A percentile compares a stretch with the other conserved stretches of the same genome.
phyloP scores from a whole-genome alignment of 2,329 filamentous ascomycete species.

The Aspergillus hiratsukae region DNA sequence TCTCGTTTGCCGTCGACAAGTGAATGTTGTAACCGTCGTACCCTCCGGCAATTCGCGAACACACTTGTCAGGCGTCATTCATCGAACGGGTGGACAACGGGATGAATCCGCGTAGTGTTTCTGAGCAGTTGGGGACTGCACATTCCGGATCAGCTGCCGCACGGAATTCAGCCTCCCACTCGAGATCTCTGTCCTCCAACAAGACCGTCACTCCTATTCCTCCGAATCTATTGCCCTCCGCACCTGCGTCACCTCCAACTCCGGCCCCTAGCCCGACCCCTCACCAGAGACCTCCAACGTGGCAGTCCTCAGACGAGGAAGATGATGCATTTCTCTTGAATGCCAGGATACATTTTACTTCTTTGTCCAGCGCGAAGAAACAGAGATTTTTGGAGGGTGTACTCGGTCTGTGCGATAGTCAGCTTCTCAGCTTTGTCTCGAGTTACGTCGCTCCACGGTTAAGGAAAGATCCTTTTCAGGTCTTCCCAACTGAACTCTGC shows the following conservation, averaged over 20 bases:
- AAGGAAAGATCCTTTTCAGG: slow-evolving; percentile 94
- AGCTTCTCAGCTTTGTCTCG: slow-evolving; percentile 91
- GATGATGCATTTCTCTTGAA: slow-evolving; percentile 80
- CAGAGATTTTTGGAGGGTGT: slow-evolving; percentile 81
- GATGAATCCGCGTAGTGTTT: slow-evolving; percentile 25
- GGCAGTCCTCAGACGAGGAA: slow-evolving; percentile 51
- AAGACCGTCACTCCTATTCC: slow-evolving; percentile 50
- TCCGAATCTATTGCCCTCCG: slow-evolving; percentile 59
- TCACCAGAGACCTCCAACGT: slow-evolving; percentile 53
- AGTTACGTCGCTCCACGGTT: slow-evolving; percentile 90
- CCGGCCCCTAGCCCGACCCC: slow-evolving; percentile 63
- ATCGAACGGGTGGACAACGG: slow-evolving; percentile 28
- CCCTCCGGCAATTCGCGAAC: slow-evolving; percentile 20
- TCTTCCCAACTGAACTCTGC: slow-evolving; percentile 88
- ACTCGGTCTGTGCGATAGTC: slow-evolving; percentile 89
- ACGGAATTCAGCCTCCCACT: slow-evolving; percentile 25
- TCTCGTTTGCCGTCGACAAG: slow-evolving; percentile 7
- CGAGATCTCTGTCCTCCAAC: slow-evolving; percentile 45
- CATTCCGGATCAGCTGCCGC: slow-evolving; percentile 25
- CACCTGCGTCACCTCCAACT: slow-evolving; percentile 63
- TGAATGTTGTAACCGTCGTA: slow-evolving; percentile 13
- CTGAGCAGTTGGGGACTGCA: slow-evolving; percentile 26
- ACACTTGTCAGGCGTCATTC: slow-evolving; percentile 23
- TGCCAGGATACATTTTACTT: slow-evolving; percentile 73
- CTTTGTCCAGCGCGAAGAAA: slow-evolving; percentile 69